These are phyloP conservation scores for Trichoderma pleuroti DNA, from an alignment of 2,329 filamentous ascomycete genomes.

Conservation along the genomic window DNA sequence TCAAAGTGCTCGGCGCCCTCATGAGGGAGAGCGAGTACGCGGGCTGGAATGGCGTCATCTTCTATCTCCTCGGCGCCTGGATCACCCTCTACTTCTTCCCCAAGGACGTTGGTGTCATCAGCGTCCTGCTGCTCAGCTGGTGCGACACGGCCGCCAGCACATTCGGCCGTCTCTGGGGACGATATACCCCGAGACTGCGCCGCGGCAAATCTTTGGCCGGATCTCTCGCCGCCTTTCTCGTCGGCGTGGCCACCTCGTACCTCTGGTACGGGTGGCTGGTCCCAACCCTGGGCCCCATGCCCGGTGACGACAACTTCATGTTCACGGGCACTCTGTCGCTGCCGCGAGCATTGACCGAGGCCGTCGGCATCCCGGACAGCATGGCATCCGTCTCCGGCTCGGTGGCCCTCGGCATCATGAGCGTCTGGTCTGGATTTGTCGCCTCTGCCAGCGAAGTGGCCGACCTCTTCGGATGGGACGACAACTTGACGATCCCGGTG, in stretches of 20 bases:
- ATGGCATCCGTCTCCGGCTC: conserved; percentile 65
- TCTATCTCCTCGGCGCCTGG: conserved; percentile 90
- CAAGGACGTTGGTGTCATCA: conserved; percentile 89
- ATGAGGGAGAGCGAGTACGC: conserved; percentile 97
- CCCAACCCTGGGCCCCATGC: conserved; percentile 62
- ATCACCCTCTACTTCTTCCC: conserved; percentile 80
- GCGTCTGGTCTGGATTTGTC: conserved; percentile 81
- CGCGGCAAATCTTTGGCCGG: conserved; percentile 90
- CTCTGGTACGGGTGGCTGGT: conserved; percentile 88
- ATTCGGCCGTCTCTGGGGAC: conserved; percentile 83
- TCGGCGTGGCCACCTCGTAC: conserved; percentile 77
- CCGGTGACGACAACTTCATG: conserved; percentile 68
- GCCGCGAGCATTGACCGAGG: conserved; percentile 55
- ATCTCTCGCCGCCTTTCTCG: conserved; percentile 75
- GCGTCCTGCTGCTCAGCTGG: conserved; percentile 89
- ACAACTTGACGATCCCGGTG: conserved; percentile 94
- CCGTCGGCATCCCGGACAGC: conserved; percentile 57
- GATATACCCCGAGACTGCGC: conserved; percentile 81
- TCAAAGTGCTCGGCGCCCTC: conserved; percentile 76
- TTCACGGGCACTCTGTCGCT: conserved; percentile 75
- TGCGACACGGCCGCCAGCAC: conserved; percentile 97
- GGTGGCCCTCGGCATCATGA: conserved; percentile 74
- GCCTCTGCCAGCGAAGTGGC: conserved; percentile 87
- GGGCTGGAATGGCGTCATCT: conserved; percentile 95
- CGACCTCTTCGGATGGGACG: conserved; percentile 91